Percentiles rank a stretch among this genome's conserved stretches.
Conservation (phyloP, 805 yeast genomes). For the Zygosaccharomyces bailii region DNA sequence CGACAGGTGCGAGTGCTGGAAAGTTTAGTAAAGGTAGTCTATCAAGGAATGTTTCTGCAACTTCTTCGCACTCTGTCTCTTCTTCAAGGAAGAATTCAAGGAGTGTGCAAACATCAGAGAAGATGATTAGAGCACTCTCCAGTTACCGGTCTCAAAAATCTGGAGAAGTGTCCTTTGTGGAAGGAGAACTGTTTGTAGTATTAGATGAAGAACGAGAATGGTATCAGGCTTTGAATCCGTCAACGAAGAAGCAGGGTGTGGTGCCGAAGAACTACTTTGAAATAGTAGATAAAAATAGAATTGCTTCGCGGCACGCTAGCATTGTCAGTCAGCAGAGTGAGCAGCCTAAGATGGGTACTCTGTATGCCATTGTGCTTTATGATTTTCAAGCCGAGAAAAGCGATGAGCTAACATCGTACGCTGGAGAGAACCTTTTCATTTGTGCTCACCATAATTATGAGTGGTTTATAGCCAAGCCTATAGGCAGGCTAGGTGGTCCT, state of each 20-base stretch:
- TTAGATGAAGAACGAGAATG: conserved; percentile 62
- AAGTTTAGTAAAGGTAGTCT: conserved; percentile 31
- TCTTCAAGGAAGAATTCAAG: conserved; percentile 16
- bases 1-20: conserved; percentile 11
- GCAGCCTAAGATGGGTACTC: conserved; percentile 38
- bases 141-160: conserved; percentile 76
- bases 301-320: conserved; percentile 25
- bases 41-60: conserved; percentile 15
- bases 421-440: conserved; percentile 85
- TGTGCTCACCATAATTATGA: conserved; percentile 96
- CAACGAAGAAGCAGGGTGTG: conserved; percentile 70
- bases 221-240: conserved; percentile 88
- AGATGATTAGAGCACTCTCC: conserved; percentile 77
- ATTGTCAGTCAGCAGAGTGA: conserved; percentile 17
- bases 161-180: conserved; percentile 71
- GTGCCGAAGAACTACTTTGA: conserved; percentile 87
- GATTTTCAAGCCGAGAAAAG: conserved; percentile 73
- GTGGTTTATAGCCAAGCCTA: conserved; percentile 98
- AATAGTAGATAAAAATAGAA: conserved; percentile 60
- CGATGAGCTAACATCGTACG: conserved; percentile 80
- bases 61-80: conserved; percentile 20
- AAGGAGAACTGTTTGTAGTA: conserved; percentile 90
- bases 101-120: conserved; percentile 49
- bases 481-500: conserved; percentile 93
- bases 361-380: conserved; percentile 82